These are phyloP conservation scores for Candida gorgasii DNA, from an alignment of 805 yeast genomes.

Conservation along the genomic window DNA sequence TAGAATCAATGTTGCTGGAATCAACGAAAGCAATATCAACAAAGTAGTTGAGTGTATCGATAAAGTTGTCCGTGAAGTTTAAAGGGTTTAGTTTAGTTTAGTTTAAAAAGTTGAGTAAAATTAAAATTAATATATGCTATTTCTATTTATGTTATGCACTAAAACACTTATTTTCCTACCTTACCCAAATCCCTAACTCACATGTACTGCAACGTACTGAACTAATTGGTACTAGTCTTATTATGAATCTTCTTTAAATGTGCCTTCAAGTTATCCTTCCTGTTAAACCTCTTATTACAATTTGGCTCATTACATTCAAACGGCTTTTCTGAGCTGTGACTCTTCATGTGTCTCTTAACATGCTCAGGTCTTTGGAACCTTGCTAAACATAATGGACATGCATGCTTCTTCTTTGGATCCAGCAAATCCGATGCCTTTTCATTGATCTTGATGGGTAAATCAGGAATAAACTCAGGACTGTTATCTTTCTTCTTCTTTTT, in stretches of 20 bases:
- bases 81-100: conserved; percentile 3
- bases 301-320: conserved; percentile 51
- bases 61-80: conserved; percentile 28
- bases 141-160: conserved; percentile 5
- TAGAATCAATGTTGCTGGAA: conserved; percentile 47
- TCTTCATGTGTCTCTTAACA: conserved; percentile 63
- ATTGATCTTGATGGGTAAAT: conserved; percentile 17
- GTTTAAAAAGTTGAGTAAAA: neutral
- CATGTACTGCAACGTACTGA: neutral
- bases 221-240: conserved; percentile 2
- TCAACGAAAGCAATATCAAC: conserved; percentile 40
- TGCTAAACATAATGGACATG: conserved; percentile 64
- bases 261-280: conserved; percentile 61
- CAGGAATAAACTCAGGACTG: conserved; percentile 18
- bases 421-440: conserved; percentile 13
- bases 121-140: conserved; percentile 3
- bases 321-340: conserved; percentile 60
- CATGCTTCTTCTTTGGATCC: conserved; percentile 57
- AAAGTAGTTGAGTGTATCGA: conserved; percentile 39
- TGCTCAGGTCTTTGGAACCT: conserved; percentile 72
- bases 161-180: conserved; percentile 1
- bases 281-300: conserved; percentile 57
- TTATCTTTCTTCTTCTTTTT: conserved; percentile 9
- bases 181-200: neutral
- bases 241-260: conserved; percentile 62